Conservation (phyloP, 2,329 filamentous ascomycete genomes). For the Penicillium sp. region DNA sequence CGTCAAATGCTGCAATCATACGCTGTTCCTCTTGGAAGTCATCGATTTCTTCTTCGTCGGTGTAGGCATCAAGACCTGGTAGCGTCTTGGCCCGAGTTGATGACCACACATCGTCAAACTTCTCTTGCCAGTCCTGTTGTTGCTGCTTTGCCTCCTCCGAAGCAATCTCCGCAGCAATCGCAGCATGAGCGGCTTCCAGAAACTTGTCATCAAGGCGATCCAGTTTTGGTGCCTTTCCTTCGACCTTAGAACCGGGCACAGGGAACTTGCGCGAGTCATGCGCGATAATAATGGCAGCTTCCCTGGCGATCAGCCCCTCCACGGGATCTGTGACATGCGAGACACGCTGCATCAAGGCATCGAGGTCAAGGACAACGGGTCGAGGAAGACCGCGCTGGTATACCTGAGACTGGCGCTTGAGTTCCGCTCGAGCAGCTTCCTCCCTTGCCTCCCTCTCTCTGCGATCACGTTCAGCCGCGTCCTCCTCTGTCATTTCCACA, state of each 20-base stretch:
- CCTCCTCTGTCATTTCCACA: slow-evolving; percentile 62
- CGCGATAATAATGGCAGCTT: slow-evolving; percentile 77
- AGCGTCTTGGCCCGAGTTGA: slow-evolving; percentile 55
- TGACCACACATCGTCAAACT: slow-evolving; percentile 56
- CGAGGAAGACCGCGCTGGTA: slow-evolving; percentile 82
- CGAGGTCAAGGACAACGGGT: slow-evolving; percentile 70
- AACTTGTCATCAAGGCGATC: slow-evolving; percentile 68
- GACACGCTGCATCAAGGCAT: slow-evolving; percentile 66
- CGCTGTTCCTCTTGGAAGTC: slow-evolving; percentile 56
- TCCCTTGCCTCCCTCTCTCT: slow-evolving; percentile 64
- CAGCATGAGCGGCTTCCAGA: slow-evolving; percentile 72
- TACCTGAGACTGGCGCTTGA: slow-evolving; percentile 84
- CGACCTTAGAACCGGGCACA: slow-evolving; percentile 66
- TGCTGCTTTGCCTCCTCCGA: slow-evolving; percentile 52
- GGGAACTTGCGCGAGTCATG: slow-evolving; percentile 78
- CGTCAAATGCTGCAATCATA: slow-evolving; percentile 72
- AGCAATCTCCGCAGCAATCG: slow-evolving; percentile 70
- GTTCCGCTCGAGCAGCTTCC: slow-evolving; percentile 68
- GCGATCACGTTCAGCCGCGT: slow-evolving; percentile 73
- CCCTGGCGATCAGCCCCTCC: slow-evolving; percentile 70
- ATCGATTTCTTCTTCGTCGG: slow-evolving; percentile 72
- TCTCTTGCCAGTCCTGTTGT: slow-evolving; percentile 49
- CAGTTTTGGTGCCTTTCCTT: slow-evolving; percentile 62
- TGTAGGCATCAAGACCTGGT: slow-evolving; percentile 78
- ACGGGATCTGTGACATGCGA: slow-evolving; percentile 63